A percentile compares a stretch with the other conserved stretches of the same genome.
Conservation (phyloP, 2,329 filamentous ascomycete species). For the Teratosphaeria gauchensis region DNA sequence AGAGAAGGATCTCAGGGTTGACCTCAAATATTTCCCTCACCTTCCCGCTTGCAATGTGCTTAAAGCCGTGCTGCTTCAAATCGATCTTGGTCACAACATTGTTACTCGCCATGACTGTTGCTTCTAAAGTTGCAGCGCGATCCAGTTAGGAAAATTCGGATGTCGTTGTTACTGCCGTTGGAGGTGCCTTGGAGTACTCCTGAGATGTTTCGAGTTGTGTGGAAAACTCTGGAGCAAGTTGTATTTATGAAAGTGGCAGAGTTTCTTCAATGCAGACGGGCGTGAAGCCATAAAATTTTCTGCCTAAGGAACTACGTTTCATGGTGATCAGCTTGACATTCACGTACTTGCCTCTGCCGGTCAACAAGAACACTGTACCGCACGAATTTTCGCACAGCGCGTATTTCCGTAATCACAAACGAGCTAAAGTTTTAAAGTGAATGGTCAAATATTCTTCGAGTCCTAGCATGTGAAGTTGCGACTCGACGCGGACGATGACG, state of each 20-base stretch:
- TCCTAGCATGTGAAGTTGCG: neutral
- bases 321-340: neutral
- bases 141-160: neutral
- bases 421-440: neutral
- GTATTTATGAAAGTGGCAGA: neutral
- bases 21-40: slow-evolving; percentile 74
- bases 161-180: neutral
- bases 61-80: slow-evolving; percentile 24
- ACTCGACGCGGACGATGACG: neutral
- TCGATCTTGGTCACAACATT: slow-evolving; percentile 13
- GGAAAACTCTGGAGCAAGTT: neutral
- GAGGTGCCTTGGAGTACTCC: neutral
- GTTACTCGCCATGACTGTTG: neutral
- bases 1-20: slow-evolving; percentile 61
- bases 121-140: neutral
- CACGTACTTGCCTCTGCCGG: neutral
- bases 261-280: neutral
- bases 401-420: neutral
- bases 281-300: neutral
- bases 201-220: neutral
- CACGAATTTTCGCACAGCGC: neutral
- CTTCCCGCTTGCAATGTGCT: slow-evolving; percentile 54
- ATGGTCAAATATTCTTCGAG: neutral
- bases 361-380: neutral
- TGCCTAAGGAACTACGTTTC: neutral